A percentile compares a stretch with the other conserved stretches of the same genome.
Conservation (phyloP, 2,329 filamentous ascomycete species). For the Trichoderma pleuroti region DNA sequence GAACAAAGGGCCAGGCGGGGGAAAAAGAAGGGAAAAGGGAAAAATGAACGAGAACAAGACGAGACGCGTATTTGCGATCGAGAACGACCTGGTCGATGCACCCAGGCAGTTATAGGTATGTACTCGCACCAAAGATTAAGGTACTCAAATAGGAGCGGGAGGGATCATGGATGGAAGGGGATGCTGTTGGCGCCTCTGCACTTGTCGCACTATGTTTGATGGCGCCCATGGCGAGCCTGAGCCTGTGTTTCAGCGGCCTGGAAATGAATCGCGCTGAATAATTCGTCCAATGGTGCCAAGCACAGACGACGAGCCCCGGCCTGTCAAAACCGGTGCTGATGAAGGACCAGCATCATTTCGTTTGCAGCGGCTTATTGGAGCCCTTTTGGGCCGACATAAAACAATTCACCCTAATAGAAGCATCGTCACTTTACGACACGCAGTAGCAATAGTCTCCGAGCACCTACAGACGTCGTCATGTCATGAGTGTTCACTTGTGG, state of each 20-base stretch:
- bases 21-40: not conserved
- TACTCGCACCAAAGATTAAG: no score
- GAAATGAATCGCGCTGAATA: slow-evolving; percentile 7
- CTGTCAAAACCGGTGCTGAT: slow-evolving; percentile 6
- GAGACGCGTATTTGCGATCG: not conserved
- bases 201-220: slow-evolving; percentile 13
- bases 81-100: not conserved
- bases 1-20: not conserved
- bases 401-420: not conserved
- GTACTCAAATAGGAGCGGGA: not conserved
- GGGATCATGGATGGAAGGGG: not conserved
- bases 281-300: not conserved
- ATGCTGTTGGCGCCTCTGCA: slow-evolving; percentile 2
- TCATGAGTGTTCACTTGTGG: not conserved
- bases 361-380: not conserved
- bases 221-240: not conserved
- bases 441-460: not conserved
- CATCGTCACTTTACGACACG: not conserved
- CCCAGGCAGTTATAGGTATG: not conserved
- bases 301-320: not conserved
- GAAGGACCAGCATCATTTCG: slow-evolving; percentile 15
- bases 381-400: not conserved
- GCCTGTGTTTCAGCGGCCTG: slow-evolving; percentile 2
- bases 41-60: not conserved
- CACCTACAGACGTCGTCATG: not conserved